phyloP scores from a whole-genome alignment of 1,284 basidiomycete genomes.

The Sphagnurus paluster region DNA sequence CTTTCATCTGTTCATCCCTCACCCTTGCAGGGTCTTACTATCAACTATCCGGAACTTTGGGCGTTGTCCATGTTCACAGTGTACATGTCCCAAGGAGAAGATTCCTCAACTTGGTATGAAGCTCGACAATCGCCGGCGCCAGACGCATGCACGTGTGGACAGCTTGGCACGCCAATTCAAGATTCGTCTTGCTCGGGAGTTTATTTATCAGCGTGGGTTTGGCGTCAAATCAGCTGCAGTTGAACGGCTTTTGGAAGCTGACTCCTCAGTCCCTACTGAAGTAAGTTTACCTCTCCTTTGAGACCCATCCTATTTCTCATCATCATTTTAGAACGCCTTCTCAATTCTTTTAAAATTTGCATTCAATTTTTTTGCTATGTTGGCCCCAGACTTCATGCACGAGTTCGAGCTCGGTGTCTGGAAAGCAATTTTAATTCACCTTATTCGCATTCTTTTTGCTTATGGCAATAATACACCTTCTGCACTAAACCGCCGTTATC shows the following conservation, averaged over 20 bases:
- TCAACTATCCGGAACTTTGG: no score
- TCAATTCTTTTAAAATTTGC: constrained; percentile 11
- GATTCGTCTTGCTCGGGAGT: background rate
- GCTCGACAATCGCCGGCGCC: no score
- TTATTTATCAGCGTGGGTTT: constrained; percentile 7
- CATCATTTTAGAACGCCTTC: constrained; percentile 33
- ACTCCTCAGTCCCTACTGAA: constrained; percentile 9
- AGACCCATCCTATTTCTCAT: background rate
- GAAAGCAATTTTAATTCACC: constrained; percentile 33
- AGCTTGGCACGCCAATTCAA: background rate
- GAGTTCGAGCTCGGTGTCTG: constrained; percentile 26
- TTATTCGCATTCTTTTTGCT: constrained; percentile 13
- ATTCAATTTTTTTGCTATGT: constrained; percentile 7
- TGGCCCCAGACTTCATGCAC: constrained; percentile 16
- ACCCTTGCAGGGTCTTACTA: no score
- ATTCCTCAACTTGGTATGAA: no score
- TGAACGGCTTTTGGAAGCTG: constrained; percentile 5
- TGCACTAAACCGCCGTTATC: constrained; percentile 2
- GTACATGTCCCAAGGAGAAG: no score
- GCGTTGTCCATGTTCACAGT: no score
- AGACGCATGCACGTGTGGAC: no score
- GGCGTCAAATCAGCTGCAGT: constrained; percentile 4
- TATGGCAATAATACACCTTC: background rate
- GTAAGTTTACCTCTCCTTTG: background rate
- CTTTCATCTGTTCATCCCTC: no score